Evolutionary conservation across 2,329 filamentous ascomycete genomes (phyloP), one percentile per base, ranked within the genome.

Genomic region (Alternaria alternata): DNA sequence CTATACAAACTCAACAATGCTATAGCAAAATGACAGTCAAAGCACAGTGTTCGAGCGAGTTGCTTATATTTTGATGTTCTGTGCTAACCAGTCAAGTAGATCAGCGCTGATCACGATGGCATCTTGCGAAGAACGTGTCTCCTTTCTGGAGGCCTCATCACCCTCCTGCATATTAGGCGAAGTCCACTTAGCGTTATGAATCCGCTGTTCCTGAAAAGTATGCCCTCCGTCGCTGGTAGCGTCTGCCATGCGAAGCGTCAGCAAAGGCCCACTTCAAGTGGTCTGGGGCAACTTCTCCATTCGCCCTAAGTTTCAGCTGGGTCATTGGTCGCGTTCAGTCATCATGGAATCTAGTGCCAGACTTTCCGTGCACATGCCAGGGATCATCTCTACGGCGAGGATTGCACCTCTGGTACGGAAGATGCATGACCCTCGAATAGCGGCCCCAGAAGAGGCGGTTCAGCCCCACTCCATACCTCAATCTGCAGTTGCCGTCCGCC

Each of bases 311-410:
- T 61, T 44, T 55, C 58, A 51, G 26, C 38, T 41, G 14, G 26
- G 49, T 34, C 39, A 61, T 61, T 61, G 58, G 57, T 20, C 11
- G 44, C 30, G 42, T 38, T 36, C 54, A 28, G 26, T n/a, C 18
- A 41, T 39, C 26, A 42, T 51, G n/a, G 41, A 54, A 53, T 53
- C 47, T 63, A 61, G 58, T 54, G 49, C 54, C 53, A 24, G 51
- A 22, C 30, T 7, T 61, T 32, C 34, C 24, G 51, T 49, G 44
- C 44, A 53, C 53, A 30, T 24, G 14, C 38, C 53, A 51, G 28
- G 53, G 60, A 52, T 59, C 38, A 60, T 38, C 34, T 51, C 44
- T 43, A 56, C 49, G 38, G 46, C 54, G 34, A 49, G 28, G 44
- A 51, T 30, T 42, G 32, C 22, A 43, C 43, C 41, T 57, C 42